Percentiles rank a stretch among this genome's conserved stretches.
These are phyloP conservation scores for Thuja plicata DNA, from an alignment of 83 land plant species.

Conservation along the genomic window DNA sequence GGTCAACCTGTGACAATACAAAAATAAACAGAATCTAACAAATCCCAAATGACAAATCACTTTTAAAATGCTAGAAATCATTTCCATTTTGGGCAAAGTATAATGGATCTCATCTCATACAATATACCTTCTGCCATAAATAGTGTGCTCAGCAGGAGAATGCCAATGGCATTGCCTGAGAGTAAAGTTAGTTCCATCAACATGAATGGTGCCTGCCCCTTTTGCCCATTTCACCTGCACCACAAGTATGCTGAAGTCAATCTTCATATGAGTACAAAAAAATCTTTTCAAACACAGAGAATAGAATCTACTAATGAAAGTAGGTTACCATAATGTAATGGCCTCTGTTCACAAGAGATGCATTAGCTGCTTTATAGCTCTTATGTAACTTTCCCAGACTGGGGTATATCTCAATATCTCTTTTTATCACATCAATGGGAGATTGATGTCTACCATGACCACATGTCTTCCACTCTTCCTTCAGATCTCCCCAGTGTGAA, in stretches of 20 bases:
- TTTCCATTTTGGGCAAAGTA: too few species aligned
- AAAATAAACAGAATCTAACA: too few species aligned
- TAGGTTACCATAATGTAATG: constrained; percentile 36
- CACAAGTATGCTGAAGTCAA: neutral
- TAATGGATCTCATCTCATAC: too few species aligned
- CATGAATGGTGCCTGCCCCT: constrained; percentile 32
- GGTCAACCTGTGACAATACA: too few species aligned
- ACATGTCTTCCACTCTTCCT: constrained; percentile 20
- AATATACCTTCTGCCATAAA: constrained; percentile 38
- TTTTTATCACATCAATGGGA: constrained; percentile 32
- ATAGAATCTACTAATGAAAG: too few species aligned
- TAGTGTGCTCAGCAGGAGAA: constrained; percentile 54
- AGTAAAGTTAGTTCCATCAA: constrained; percentile 31
- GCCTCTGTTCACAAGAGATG: constrained; percentile 32
- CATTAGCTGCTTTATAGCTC: constrained; percentile 32
- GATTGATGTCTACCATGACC: constrained; percentile 35
- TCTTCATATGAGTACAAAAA: neutral
- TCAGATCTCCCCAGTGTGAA: constrained; percentile 21
- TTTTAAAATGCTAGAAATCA: too few species aligned
- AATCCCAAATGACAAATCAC: too few species aligned
- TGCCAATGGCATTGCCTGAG: constrained; percentile 55
- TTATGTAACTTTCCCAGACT: constrained; percentile 22
- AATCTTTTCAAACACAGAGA: neutral
- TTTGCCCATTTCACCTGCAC: constrained; percentile 35
- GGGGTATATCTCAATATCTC: constrained; percentile 16